Evolutionary conservation across 768 basidiomycete genomes (phyloP), one percentile per base, ranked within the genome.

Genomic region (Rhodotorula taiwanensis): DNA sequence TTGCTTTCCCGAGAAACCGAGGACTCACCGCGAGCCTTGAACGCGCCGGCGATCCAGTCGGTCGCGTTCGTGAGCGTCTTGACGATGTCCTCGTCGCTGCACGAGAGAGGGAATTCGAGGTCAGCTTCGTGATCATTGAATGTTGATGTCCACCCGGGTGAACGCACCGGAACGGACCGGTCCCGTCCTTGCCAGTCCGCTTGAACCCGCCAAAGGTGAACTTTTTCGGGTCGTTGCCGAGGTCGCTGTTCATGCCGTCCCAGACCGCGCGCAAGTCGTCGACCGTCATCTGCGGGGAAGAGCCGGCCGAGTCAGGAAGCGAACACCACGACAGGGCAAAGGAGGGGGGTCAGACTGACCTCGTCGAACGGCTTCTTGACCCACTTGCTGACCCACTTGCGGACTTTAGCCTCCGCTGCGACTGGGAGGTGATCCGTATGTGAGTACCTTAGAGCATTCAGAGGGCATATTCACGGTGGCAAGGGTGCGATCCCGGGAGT

Each of bases 331-430:
- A n/a, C n/a, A n/a, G n/a, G n/a, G n/a, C n/a, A n/a, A n/a, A n/a
- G n/a, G n/a, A n/a, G n/a, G n/a, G n/a, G n/a, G n/a, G n/a, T n/a
- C n/a, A 5, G 41, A 34, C 66, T 23, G 4, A 60, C 66, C 9
- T 62, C 10, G n/a, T 53, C 55, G 41, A 52, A 59, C 15, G 57
- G 53, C 48, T 36, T 58, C 25, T 52, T 30, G 60, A 73, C 18
- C 23, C 15, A 66, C 16, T 66, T 15, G 25, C 50, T 33, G 73
- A 88, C 82, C n/a, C n/a, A n/a, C n/a, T n/a, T n/a, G n/a, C n/a
- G n/a, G n/a, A n/a, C n/a, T n/a, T n/a, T n/a, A n/a, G n/a, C n/a
- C n/a, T n/a, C n/a, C n/a, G n/a, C n/a, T n/a, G n/a, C n/a, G n/a
- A n/a, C n/a, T n/a, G n/a, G n/a, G n/a, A n/a, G n/a, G n/a, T n/a